phyloP scores from a whole-genome alignment of 2,329 filamentous ascomycete genomes.

The Colletotrichum liriopes region DNA sequence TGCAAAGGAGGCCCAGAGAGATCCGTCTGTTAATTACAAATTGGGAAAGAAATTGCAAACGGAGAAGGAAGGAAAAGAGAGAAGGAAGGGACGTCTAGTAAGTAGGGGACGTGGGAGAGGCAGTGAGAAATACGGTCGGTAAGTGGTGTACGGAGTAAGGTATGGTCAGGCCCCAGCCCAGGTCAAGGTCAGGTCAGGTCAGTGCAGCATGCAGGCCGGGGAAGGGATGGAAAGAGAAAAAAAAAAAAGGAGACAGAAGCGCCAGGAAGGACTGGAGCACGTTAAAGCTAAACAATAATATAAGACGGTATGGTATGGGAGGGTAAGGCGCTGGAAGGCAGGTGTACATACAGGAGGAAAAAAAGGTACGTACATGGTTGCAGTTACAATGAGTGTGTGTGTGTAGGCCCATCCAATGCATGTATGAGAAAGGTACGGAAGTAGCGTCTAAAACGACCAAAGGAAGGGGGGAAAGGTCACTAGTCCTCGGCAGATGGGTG shows the following conservation, averaged over 20 bases:
- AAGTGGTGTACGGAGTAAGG: constrained; percentile 16
- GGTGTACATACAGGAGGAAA: neutral
- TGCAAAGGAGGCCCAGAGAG: constrained; percentile 26
- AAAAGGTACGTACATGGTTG: constrained; percentile 10
- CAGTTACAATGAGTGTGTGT: neutral
- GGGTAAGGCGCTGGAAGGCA: constrained; percentile 21
- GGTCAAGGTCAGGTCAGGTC: constrained; percentile 36
- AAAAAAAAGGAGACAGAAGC: constrained; percentile 24
- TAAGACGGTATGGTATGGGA: constrained; percentile 35
- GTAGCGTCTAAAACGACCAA: constrained; percentile 21
- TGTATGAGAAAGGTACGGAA: constrained; percentile 8
- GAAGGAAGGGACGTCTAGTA: constrained; percentile 23
- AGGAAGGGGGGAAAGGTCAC: neutral
- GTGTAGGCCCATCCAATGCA: constrained; percentile 15
- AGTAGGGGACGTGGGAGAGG: constrained; percentile 40
- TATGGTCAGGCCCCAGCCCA: constrained; percentile 39
- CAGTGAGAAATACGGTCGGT: constrained; percentile 42
- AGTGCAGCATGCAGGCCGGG: constrained; percentile 41
- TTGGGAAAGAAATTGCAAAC: constrained; percentile 42
- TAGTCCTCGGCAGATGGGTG: constrained; percentile 10
- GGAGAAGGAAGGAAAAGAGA: constrained; percentile 37
- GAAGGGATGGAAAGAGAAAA: constrained; percentile 35
- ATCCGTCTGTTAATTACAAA: constrained; percentile 40
- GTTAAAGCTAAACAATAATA: constrained; percentile 44
- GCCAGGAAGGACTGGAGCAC: constrained; percentile 36